Base-by-base conservation (phyloP, 1,284 basidiomycete species). In the Cutaneotrichosporon curvatum region DNA sequence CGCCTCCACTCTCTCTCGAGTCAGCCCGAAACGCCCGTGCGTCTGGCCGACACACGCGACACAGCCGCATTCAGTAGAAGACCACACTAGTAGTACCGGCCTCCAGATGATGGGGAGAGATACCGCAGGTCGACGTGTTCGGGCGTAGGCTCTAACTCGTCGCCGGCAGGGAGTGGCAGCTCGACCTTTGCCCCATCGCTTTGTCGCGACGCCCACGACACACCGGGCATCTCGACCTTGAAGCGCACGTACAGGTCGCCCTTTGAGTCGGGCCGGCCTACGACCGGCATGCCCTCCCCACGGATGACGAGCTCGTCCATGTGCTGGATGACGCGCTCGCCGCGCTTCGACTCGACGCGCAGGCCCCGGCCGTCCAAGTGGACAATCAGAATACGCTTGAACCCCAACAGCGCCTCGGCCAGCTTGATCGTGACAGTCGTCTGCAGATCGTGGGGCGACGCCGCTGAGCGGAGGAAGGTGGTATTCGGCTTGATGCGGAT, bases 351-450 rank as follows among this genome's bases (percentile, higher is more conserved):
- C 2, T 79, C 73, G 14, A 92, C 79, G 38, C 81, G 81, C 44
- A 95, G 77, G 6, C 89, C 88, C 14, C 87, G 81, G 2, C 89
- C 89, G 65, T 96, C 90, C 21, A 96, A 77, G 67, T 96, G 90
- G 12, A 83, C 85, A 47, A 95, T 73, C 16, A 92, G 73, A 53
- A 94, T 82, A 18, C 90, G 81, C 44, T 82, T 84, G 71, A 96
- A 90, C 15, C 90, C 90, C 38, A 92, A 78, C 10, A 96, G 77
- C 3, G 90, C 85, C 71, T 96, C 91, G 6, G 89, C 91, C n/a
- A 95, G 75, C 1, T 86, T 88, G 51, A 96, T 83, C 33, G 65
- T 60, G 9, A 73, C 55, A 11, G 60, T 61, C 2, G 63, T 61
- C 15, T 50, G 42, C 11, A 75, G 63, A 43, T 64, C 61, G 9